Evolutionary conservation across 2,329 filamentous ascomycete genomes (phyloP).

Genomic region (Camptophora hylomeconis): DNA sequence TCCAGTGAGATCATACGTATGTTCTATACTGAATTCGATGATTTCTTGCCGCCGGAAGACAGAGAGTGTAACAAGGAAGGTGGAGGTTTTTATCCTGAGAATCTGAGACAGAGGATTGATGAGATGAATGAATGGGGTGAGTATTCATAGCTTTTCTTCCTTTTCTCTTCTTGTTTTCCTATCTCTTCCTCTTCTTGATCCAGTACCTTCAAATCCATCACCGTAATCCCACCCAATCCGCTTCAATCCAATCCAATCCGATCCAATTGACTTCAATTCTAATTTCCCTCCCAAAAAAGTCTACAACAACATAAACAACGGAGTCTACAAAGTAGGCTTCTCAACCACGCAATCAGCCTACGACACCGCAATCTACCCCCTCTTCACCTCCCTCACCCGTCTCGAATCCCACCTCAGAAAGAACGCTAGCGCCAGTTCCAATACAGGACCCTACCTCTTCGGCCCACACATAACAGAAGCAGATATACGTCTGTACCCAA

Average conservation of each 20-base stretch:
- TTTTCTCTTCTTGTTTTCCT: too few relatives aligned
- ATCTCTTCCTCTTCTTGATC: too few relatives aligned
- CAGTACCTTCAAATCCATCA: too few relatives aligned
- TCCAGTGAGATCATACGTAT: constrained; percentile 79
- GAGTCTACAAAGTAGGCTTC: constrained; percentile 53
- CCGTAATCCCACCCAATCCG: too few relatives aligned
- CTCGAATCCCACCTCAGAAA: constrained; percentile 57
- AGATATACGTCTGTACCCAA: constrained; percentile 59
- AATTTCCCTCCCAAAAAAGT: too few relatives aligned
- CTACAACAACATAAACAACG: constrained; percentile 48
- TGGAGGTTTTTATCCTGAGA: constrained; percentile 46
- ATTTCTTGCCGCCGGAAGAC: constrained; percentile 43
- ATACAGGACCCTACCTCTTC: constrained; percentile 54
- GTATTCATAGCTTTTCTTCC: too few relatives aligned
- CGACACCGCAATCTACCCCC: constrained; percentile 50
- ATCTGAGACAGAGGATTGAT: constrained; percentile 53
- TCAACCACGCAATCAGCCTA: constrained; percentile 67
- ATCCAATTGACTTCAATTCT: too few relatives aligned
- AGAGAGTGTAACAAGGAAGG: constrained; percentile 34
- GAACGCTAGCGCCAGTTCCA: constrained; percentile 24
- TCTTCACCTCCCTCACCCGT: constrained; percentile 63
- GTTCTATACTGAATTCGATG: constrained; percentile 64
- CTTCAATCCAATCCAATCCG: too few relatives aligned
- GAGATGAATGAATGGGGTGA: constrained; percentile 63
- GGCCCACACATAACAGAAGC: constrained; percentile 63